Percentiles rank a stretch among this genome's conserved stretches.
These are phyloP conservation scores for Fomitopsis schrenkii DNA, from an alignment of 1,284 basidiomycete genomes.

Conservation along the genomic window DNA sequence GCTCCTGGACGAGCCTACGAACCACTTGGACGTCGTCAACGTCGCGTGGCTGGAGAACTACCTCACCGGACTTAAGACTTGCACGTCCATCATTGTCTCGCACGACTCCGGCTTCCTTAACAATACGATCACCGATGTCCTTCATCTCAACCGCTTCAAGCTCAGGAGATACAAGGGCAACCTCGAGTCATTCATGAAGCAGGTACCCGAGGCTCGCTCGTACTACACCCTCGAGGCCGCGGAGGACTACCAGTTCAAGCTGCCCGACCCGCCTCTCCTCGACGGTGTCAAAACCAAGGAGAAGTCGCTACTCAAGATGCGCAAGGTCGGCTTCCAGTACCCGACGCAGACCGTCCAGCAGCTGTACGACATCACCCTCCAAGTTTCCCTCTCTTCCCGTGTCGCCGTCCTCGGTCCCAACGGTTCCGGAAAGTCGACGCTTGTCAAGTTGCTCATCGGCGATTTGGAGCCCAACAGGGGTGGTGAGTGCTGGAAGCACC, in stretches of 20 bases:
- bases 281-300: slow-evolving; percentile 99
- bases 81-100: slow-evolving; percentile 97
- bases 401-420: slow-evolving; percentile 96
- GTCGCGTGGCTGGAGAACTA: slow-evolving; percentile 97
- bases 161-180: slow-evolving; percentile 97
- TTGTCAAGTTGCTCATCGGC: slow-evolving; percentile 98
- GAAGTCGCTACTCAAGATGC: slow-evolving; percentile 97
- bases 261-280: slow-evolving; percentile 92
- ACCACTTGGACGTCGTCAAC: slow-evolving; percentile 97
- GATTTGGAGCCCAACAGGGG: slow-evolving; percentile 96
- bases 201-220: slow-evolving; percentile 95
- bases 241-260: slow-evolving; percentile 97
- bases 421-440: slow-evolving; percentile 97
- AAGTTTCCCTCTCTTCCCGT: slow-evolving; percentile 96
- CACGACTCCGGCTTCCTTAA: slow-evolving; percentile 99
- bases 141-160: slow-evolving; percentile 99
- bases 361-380: slow-evolving; percentile 91
- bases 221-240: slow-evolving; percentile 95
- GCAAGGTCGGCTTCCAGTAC: slow-evolving; percentile 97
- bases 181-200: slow-evolving; percentile 93
- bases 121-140: slow-evolving; percentile 97
- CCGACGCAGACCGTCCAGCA: slow-evolving; percentile 83
- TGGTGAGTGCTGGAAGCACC: slow-evolving; percentile 98
- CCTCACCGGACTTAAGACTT: slow-evolving; percentile 82
- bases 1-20: slow-evolving; percentile 95